These are phyloP conservation scores for Rhizophora apiculata DNA, from an alignment of 345 rosid species.

Conservation along the genomic window DNA sequence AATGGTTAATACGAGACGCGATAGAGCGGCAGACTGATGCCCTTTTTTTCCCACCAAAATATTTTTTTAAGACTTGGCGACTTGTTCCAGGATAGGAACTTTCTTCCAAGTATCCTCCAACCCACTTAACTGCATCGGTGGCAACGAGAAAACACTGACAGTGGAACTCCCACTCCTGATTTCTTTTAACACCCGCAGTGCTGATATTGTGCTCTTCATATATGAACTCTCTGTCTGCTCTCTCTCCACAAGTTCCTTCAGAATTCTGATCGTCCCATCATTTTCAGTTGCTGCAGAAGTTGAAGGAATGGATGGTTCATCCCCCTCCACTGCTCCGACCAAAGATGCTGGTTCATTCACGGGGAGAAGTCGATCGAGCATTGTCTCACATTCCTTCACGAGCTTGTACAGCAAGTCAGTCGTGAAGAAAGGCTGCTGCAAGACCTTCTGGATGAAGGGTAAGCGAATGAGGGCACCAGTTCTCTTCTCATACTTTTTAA, in stretches of 20 bases:
- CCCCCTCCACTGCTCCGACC: conserved; percentile 24
- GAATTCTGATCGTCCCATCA: conserved; percentile 30
- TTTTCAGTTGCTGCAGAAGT: conserved; percentile 32
- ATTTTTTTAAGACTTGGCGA: conserved; percentile 42
- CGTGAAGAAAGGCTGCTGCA: conserved; percentile 94
- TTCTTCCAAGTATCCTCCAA: conserved; percentile 67
- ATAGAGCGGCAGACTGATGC: too few relatives aligned
- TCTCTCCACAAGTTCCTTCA: conserved; percentile 58
- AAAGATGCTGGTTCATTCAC: conserved; percentile 26
- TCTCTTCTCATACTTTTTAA: conserved; percentile 94
- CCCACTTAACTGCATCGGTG: conserved; percentile 65
- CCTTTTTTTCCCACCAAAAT: not conserved
- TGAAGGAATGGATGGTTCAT: conserved; percentile 23
- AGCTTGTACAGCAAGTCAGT: conserved; percentile 82
- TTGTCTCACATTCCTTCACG: conserved; percentile 69
- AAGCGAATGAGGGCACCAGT: conserved; percentile 84
- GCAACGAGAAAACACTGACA: conserved; percentile 75
- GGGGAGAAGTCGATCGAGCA: conserved; percentile 71
- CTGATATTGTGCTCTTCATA: conserved; percentile 76
- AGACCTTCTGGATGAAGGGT: conserved; percentile 85
- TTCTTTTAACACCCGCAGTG: conserved; percentile 63
- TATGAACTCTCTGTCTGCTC: conserved; percentile 64
- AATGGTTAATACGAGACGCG: not conserved
- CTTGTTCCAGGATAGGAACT: conserved; percentile 62
- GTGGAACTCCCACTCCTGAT: conserved; percentile 88